Percentiles rank a stretch among this genome's conserved stretches.
Conservation (phyloP, 2,329 filamentous ascomycete species). For the Pseudocercospora pini-densiflorae region DNA sequence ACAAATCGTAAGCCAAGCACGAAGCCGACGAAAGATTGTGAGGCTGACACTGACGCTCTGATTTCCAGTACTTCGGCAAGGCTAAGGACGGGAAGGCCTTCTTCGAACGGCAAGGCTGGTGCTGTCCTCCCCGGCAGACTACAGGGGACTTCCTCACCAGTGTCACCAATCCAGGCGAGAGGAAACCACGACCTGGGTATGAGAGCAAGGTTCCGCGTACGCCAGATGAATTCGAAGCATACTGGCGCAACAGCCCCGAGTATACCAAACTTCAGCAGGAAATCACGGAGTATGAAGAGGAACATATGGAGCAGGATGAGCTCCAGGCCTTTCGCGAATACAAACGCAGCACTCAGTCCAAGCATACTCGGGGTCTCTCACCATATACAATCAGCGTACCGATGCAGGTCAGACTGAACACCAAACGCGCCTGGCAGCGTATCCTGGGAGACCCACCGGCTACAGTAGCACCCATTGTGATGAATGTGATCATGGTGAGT, state of each 20-base stretch:
- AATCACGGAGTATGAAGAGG: constrained; percentile 56
- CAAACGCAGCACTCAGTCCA: constrained; percentile 58
- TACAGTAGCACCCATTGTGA: constrained; percentile 51
- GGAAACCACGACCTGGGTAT: constrained; percentile 60
- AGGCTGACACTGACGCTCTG: too few relatives aligned
- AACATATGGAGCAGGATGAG: constrained; percentile 50
- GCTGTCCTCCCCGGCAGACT: constrained; percentile 69
- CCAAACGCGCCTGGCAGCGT: constrained; percentile 55
- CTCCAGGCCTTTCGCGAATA: constrained; percentile 52
- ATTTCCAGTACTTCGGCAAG: constrained; percentile 64
- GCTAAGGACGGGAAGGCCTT: constrained; percentile 63
- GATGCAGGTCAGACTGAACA: constrained; percentile 60
- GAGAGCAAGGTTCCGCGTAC: constrained; percentile 68
- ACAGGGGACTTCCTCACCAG: constrained; percentile 72
- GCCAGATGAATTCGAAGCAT: constrained; percentile 68
- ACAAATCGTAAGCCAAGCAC: constrained; percentile 56
- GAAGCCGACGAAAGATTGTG: too few relatives aligned
- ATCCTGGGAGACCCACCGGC: constrained; percentile 58
- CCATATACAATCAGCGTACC: constrained; percentile 61
- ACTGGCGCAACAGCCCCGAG: constrained; percentile 55
- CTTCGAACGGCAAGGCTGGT: constrained; percentile 71
- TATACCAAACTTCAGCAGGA: constrained; percentile 51
- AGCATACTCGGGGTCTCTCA: constrained; percentile 59
- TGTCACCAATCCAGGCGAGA: constrained; percentile 67
- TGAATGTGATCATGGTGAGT: constrained; percentile 54